Evolutionary conservation across 208 protist species (phyloP).

Genomic region (Trypanosoma rangeli): DNA sequence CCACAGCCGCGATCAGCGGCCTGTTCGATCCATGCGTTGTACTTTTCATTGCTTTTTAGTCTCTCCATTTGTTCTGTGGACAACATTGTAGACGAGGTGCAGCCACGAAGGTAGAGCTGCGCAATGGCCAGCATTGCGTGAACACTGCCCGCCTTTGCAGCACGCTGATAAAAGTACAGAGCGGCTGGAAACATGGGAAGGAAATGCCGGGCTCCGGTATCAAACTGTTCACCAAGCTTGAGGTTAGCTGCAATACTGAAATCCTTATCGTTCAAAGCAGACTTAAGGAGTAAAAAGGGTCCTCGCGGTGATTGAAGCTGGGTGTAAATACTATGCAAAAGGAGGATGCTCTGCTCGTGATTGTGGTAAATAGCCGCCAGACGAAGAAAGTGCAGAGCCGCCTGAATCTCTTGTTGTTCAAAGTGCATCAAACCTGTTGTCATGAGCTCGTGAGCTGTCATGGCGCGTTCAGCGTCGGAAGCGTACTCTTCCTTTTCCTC

Average conservation of each 20-base stretch:
- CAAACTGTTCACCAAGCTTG: conserved; percentile 84
- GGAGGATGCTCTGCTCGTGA: conserved; percentile 73
- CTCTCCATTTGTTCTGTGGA: conserved; percentile 64
- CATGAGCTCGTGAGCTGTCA: conserved; percentile 76
- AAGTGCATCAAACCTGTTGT: conserved; percentile 60
- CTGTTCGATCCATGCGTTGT: conserved; percentile 84
- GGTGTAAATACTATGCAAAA: conserved; percentile 83
- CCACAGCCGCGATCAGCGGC: conserved; percentile 84
- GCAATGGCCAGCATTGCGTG: conserved; percentile 84
- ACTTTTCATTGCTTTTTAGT: conserved; percentile 66
- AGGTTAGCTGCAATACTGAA: conserved; percentile 66
- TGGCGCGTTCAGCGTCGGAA: conserved; percentile 63
- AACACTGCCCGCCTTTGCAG: conserved; percentile 75
- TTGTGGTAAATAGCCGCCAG: conserved; percentile 89
- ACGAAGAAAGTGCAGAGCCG: conserved; percentile 81
- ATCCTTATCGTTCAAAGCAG: conserved; percentile 69
- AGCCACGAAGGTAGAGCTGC: conserved; percentile 80
- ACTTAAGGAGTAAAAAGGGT: conserved; percentile 67
- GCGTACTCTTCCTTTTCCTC: conserved; percentile 75
- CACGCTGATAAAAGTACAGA: conserved; percentile 89
- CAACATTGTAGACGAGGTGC: conserved; percentile 67
- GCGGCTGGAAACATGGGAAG: conserved; percentile 85
- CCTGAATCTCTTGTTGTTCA: conserved; percentile 62
- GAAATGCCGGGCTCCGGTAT: conserved; percentile 81
- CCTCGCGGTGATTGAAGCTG: conserved; percentile 70